These are phyloP conservation scores for Clarkia xantiana DNA, from an alignment of 345 rosid genomes.

Conservation along the genomic window DNA sequence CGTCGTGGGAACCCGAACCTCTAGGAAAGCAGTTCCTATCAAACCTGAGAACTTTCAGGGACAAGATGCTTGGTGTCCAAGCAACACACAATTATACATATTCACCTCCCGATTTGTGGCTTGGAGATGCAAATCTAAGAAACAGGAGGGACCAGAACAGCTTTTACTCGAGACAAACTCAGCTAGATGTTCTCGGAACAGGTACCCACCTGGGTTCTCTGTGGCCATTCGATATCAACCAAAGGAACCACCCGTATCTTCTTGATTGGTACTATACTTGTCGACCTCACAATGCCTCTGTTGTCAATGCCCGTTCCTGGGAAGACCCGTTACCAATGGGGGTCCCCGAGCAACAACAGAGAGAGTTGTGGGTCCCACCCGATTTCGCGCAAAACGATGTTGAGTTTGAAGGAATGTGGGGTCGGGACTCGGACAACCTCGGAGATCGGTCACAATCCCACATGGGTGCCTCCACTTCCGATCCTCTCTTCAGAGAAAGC, in stretches of 20 bases:
- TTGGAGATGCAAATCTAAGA: constrained; percentile 29
- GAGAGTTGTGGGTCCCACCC: constrained; percentile 37
- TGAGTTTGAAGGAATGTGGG: constrained; percentile 19
- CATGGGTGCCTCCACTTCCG: constrained; percentile 61
- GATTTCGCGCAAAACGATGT: constrained; percentile 20
- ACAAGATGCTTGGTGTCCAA: constrained; percentile 45
- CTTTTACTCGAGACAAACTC: constrained; percentile 36
- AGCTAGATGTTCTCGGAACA: constrained; percentile 14
- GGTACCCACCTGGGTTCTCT: constrained; percentile 39
- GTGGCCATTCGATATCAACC: constrained; percentile 59
- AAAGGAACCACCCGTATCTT: constrained; percentile 62
- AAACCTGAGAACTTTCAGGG: constrained; percentile 68
- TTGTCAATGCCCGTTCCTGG: constrained; percentile 6
- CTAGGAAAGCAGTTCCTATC: constrained; percentile 70
- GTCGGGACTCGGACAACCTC: constrained; percentile 4
- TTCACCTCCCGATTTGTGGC: constrained; percentile 36
- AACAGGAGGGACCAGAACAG: constrained; percentile 27
- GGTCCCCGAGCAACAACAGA: constrained; percentile 17
- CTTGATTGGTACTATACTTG: constrained; percentile 84
- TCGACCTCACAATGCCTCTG: constrained; percentile 25
- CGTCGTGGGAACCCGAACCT: constrained; percentile 74
- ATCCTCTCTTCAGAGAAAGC: constrained; percentile 56
- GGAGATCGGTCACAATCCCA: constrained; percentile 29
- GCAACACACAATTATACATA: constrained; percentile 20
- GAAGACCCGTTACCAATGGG: constrained; percentile 9